phyloP scores from a whole-genome alignment of 2,329 filamentous ascomycete genomes.

The Claviceps spartinae region DNA sequence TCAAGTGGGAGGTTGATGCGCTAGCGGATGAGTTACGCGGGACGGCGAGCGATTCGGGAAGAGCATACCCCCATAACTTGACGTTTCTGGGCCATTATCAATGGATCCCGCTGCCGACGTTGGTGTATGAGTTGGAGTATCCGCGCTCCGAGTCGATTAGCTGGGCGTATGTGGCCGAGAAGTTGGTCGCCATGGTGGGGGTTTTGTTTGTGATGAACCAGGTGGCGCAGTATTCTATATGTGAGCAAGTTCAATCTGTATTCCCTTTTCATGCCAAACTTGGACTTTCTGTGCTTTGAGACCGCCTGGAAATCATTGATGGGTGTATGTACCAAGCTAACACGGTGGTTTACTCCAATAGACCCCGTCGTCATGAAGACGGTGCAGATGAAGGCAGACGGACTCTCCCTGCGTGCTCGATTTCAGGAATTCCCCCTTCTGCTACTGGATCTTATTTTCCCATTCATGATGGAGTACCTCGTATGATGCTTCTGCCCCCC shows the following conservation, averaged over 20 bases:
- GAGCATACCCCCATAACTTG: slow-evolving; percentile 56
- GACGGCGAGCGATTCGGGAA: slow-evolving; percentile 36
- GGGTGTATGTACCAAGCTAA: slow-evolving; percentile 3
- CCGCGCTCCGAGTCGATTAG: slow-evolving; percentile 54
- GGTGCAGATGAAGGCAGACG: slow-evolving; percentile 52
- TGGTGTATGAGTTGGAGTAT: slow-evolving; percentile 70
- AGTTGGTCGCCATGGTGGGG: slow-evolving; percentile 55
- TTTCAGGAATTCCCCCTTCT: slow-evolving; percentile 61
- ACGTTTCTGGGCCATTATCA: slow-evolving; percentile 52
- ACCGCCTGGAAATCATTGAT: not conserved
- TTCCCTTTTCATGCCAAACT: not conserved
- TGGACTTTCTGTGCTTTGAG: not conserved
- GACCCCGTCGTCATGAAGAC: slow-evolving; percentile 58
- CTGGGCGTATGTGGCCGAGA: slow-evolving; percentile 65
- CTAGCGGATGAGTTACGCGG: slow-evolving; percentile 52
- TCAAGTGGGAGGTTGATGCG: slow-evolving; percentile 52
- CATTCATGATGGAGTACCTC: slow-evolving; percentile 66
- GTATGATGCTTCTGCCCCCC: slow-evolving; percentile 17
- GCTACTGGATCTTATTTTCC: slow-evolving; percentile 61
- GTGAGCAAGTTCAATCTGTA: slow-evolving; percentile 12
- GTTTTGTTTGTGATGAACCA: slow-evolving; percentile 69
- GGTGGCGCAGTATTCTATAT: slow-evolving; percentile 63
- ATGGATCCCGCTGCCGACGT: slow-evolving; percentile 60
- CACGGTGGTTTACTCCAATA: slow-evolving; percentile 6
- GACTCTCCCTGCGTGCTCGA: slow-evolving; percentile 45